Evolutionary conservation across 257 asterid genomes (phyloP).

Genomic region (Gentiana dahurica): DNA sequence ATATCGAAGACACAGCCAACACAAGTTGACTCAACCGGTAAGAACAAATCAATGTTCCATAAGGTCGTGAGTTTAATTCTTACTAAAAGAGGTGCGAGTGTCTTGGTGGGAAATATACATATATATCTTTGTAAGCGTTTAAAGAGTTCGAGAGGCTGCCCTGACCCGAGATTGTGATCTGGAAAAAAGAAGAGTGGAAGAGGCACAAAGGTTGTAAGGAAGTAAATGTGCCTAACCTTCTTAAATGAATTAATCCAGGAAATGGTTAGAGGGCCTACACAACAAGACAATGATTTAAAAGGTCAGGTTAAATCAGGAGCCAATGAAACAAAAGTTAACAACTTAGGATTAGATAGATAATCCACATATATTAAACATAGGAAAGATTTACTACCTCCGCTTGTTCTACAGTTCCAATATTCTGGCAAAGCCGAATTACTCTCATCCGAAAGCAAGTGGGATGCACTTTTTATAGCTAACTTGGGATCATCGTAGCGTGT

Average conservation of each 20-base stretch:
- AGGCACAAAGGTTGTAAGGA: conserved; percentile 1
- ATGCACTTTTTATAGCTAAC: conserved; percentile 51
- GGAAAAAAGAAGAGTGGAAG: not conserved
- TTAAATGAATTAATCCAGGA: conserved; percentile 58
- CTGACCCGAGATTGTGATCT: too few relatives aligned
- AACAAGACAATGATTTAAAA: conserved; percentile 11
- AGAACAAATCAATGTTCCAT: too few relatives aligned
- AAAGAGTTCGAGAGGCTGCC: too few relatives aligned
- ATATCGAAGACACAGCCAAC: too few relatives aligned
- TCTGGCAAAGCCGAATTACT: conserved; percentile 31
- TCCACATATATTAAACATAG: too few relatives aligned
- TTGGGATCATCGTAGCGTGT: conserved; percentile 55
- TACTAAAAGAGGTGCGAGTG: too few relatives aligned
- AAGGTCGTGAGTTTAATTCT: too few relatives aligned
- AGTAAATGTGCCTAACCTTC: conserved; percentile 31
- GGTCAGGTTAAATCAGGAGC: not conserved
- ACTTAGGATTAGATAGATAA: too few relatives aligned
- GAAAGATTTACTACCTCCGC: conserved; percentile 47
- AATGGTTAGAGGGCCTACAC: conserved; percentile 47
- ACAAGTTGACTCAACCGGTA: too few relatives aligned
- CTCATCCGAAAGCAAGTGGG: conserved; percentile 39
- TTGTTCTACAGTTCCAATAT: conserved; percentile 60
- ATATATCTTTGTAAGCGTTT: too few relatives aligned
- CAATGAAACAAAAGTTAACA: too few relatives aligned
- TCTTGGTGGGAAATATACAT: too few relatives aligned